These are phyloP conservation scores for Botrytis byssoidea DNA, from an alignment of 2,329 filamentous ascomycete genomes.

Conservation along the genomic window DNA sequence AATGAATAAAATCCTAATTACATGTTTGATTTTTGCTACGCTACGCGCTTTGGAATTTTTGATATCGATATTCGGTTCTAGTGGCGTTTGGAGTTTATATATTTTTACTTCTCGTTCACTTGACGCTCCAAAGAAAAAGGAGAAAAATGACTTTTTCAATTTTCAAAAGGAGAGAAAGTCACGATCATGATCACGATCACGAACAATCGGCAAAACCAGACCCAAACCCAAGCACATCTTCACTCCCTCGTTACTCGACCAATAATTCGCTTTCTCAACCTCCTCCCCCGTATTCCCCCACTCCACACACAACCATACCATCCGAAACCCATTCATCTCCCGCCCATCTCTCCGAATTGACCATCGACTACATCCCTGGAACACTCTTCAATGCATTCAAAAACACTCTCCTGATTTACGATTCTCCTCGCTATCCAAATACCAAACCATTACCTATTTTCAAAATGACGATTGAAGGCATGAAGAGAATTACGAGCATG, in stretches of 20 bases:
- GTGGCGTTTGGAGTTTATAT: background rate
- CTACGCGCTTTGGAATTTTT: background rate
- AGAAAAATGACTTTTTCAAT: background rate
- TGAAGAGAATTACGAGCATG: background rate
- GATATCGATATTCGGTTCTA: background rate
- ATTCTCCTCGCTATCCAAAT: background rate
- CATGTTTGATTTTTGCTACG: background rate
- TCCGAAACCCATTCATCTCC: background rate
- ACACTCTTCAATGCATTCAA: background rate
- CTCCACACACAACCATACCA: too few species aligned
- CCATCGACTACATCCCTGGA: background rate
- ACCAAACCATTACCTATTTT: background rate
- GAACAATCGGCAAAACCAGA: background rate
- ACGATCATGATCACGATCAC: background rate
- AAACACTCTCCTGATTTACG: background rate
- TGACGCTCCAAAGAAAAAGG: background rate
- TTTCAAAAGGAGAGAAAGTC: background rate
- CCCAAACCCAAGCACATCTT: background rate
- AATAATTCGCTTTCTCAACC: background rate
- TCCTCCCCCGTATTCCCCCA: background rate
- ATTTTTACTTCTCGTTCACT: background rate
- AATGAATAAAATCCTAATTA: background rate
- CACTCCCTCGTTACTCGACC: background rate
- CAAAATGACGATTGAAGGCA: background rate
- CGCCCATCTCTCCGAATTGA: background rate